Base-by-base conservation (phyloP, 306 rosid species). In the Pyrus betulifolia region DNA sequence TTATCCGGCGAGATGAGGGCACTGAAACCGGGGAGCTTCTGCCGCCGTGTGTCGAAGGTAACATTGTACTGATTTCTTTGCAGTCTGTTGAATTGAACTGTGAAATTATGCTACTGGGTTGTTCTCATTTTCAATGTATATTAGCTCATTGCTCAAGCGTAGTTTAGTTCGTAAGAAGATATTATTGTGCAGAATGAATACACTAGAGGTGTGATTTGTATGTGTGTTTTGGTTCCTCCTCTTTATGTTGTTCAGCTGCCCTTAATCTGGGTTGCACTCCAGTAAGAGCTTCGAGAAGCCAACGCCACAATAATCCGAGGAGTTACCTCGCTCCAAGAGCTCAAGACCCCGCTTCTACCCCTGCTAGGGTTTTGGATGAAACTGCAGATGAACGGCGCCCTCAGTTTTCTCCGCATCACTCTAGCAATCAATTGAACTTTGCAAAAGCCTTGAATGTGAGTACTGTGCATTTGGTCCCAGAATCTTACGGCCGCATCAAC, bases 1-100 rank as follows among this genome's bases (percentile, higher is more conserved):
- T 96, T 81, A 96, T 96, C 64, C 81, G 98, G 78, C 88, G 96
- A 79, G 99, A 96, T 42, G 98, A 93, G 86, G 88, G 86, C 66
- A 81, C 84, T 22, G 99, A 96, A 84, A 91, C 91, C 18, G 94
- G 94, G 25, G 97, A 85, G 83, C 93, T 91, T 65, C 85, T 96
- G 89, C 99, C 99, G 69, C 98, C 99, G 15, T 96, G 99, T 72
- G 90, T 96, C 80, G 99, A 96, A 96, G 99, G 99, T 96, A 95
- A 82, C 35, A 67, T 14, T 71, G 59, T 10, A 8, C 35, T 66
- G 13, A 22, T 79, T 23, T n/a, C 15, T 27, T 57, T 71, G 72
- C 70, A 78, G 63, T 78, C 25, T 70, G 71, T 31, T 78, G 82
- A 83, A 77, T 84, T 81, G 78, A 77, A 46, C 74, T 65, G 60